Base-by-base conservation (phyloP, 1,284 basidiomycete genomes). In the Rhodotorula sp. region DNA sequence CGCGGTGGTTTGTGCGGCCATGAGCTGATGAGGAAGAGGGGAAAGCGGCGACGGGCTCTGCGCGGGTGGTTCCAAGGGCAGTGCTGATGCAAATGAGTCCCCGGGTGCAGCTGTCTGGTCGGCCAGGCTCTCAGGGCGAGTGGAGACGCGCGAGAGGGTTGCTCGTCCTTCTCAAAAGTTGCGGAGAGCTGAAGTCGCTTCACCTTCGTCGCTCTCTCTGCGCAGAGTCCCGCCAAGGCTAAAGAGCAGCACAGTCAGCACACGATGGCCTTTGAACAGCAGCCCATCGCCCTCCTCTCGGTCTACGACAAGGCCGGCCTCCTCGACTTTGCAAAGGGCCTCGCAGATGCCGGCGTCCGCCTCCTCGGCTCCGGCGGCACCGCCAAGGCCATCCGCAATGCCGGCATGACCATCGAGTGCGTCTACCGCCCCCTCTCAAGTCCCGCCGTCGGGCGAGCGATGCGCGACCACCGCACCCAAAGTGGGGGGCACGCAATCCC, bases 261-360 rank as follows among this genome's bases (percentile, higher is more conserved):
- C 58, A n/a, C 16, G 16, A 50, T 63, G 41, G 25, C 57, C 23
- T 42, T 58, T 44, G 13, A 58, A 19, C 67, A 59, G 25, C 60
- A 77, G 96, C 96, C 70, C 27, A 65, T 72, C 46, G 66, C 66
- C 44, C 85, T 99, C 69, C 85, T 99, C 68, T 97, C 95, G 55
- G 97, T 99, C 69, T 99, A 97, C 82, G 95, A 99, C 86, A 99
- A 99, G 85, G 88, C 91, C 56, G 88, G 89, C 80, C 88, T 99
- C 58, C 82, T 99, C 72, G 90, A 95, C 71, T 87, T 99, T 67
- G 97, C 97, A 53, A 87, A 88, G 79, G 91, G 89, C 45, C 88
- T 99, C 69, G 86, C 88, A 75, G 85, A 86, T 65, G 87, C 89
- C 65, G 95, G 95, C 52, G 90, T 99, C 80, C 88, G 89, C 71